Conservation (phyloP, 163 green algal genomes). For the Prototheca wickerhamii region DNA sequence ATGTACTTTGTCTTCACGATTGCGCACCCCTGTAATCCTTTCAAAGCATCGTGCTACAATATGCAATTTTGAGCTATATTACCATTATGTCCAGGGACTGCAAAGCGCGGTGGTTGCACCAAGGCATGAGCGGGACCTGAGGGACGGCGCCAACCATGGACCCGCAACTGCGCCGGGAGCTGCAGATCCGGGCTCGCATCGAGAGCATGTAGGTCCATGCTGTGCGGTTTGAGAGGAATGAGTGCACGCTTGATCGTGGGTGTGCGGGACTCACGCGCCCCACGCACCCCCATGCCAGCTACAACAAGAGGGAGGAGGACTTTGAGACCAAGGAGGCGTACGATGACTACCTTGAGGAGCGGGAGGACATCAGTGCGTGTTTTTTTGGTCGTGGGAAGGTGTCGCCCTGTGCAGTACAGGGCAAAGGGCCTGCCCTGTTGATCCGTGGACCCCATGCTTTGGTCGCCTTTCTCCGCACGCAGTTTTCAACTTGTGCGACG, state of each 20-base stretch:
- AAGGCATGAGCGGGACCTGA: neutral
- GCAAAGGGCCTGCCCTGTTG: neutral
- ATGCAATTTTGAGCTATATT: neutral
- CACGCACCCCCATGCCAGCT: conserved; percentile 17
- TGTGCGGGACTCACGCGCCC: neutral
- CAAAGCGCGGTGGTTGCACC: neutral
- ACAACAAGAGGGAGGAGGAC: conserved; percentile 34
- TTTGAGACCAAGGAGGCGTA: conserved; percentile 27
- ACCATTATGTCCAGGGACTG: neutral
- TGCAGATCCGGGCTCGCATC: conserved; percentile 25
- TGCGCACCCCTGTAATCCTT: too few relatives aligned
- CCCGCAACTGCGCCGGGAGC: conserved; percentile 16
- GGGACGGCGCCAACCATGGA: conserved; percentile 2
- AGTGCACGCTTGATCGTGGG: neutral
- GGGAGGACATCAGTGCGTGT: conserved; percentile 44
- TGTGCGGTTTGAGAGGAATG: neutral
- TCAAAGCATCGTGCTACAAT: neutral
- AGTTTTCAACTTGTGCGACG: conserved; percentile 43
- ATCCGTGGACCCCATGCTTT: too few relatives aligned
- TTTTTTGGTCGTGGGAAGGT: neutral
- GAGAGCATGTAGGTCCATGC: conserved; percentile 28
- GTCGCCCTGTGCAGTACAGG: neutral
- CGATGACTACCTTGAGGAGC: conserved; percentile 44
- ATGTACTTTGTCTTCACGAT: too few relatives aligned
- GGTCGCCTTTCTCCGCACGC: neutral